Percentiles rank a stretch among this genome's conserved stretches.
Evolutionary conservation across 768 basidiomycete genomes (phyloP).

Genomic region (Thelephora ganbajun): DNA sequence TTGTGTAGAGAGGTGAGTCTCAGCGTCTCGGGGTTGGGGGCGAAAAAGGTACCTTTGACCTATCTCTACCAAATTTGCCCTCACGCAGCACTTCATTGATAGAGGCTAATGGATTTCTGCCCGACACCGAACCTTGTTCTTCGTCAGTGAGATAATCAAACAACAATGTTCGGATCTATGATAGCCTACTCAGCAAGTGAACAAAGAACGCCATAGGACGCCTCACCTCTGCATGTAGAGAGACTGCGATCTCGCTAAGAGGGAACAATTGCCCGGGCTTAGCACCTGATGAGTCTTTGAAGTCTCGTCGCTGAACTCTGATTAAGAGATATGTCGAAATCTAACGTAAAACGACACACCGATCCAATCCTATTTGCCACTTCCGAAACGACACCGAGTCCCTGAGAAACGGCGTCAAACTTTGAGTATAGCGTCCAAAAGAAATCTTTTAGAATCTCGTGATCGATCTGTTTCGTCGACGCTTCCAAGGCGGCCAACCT

Average conservation of each 20-base stretch:
- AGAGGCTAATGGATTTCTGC: constrained; percentile 80
- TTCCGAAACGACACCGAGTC: constrained; percentile 80
- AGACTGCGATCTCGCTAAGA: constrained; percentile 74
- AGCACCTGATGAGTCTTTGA: constrained; percentile 72
- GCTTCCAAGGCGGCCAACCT: constrained; percentile 65
- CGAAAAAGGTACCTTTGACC: constrained; percentile 42
- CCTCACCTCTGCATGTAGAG: constrained; percentile 78
- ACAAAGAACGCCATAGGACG: neutral
- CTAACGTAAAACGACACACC: constrained; percentile 35
- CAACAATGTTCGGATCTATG: constrained; percentile 69
- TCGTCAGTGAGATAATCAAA: constrained; percentile 90
- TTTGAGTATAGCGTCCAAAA: constrained; percentile 99
- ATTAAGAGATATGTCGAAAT: neutral
- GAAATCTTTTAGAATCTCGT: constrained; percentile 78
- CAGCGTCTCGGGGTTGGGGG: neutral
- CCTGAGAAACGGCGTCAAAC: constrained; percentile 85
- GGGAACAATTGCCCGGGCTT: constrained; percentile 71
- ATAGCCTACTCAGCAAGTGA: neutral
- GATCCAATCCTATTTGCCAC: constrained; percentile 83
- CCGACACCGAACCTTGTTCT: constrained; percentile 61
- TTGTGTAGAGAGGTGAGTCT: constrained; percentile 16
- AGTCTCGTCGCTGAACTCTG: constrained; percentile 65
- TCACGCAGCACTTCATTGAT: constrained; percentile 90
- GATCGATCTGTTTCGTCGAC: constrained; percentile 57
- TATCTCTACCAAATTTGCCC: constrained; percentile 67